Percentiles rank a stretch among this genome's conserved stretches.
Conservation (phyloP, 1,284 basidiomycete species). For the Apiotrichum gracile region DNA sequence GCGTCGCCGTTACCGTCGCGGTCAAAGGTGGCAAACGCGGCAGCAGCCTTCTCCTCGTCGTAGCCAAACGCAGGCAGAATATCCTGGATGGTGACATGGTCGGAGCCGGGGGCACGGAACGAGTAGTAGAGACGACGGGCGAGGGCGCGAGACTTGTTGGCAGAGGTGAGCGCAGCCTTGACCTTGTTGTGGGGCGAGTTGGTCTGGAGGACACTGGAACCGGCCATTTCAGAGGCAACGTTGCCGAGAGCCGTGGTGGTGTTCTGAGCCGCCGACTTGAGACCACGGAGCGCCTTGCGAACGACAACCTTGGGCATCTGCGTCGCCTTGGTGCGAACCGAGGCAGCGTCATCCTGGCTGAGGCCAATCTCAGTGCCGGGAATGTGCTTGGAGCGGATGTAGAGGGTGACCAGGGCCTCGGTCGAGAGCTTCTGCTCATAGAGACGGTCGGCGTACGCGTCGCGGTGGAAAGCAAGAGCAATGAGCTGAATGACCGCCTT, state of each 20-base stretch:
- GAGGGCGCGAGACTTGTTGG: constrained; percentile 76
- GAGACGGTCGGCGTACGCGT: constrained; percentile 83
- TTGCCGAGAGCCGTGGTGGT: constrained; percentile 77
- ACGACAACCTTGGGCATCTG: constrained; percentile 61
- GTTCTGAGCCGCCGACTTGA: constrained; percentile 65
- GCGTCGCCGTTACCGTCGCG: constrained; percentile 75
- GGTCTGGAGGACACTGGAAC: constrained; percentile 73
- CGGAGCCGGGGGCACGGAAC: constrained; percentile 61
- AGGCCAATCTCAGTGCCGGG: constrained; percentile 64
- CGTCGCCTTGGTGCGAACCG: constrained; percentile 43
- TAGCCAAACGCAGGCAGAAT: constrained; percentile 65
- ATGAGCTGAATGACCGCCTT: constrained; percentile 86
- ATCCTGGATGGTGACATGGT: constrained; percentile 62
- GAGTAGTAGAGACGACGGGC: constrained; percentile 83
- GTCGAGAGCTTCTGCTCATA: constrained; percentile 76
- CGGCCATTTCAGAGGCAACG: constrained; percentile 50
- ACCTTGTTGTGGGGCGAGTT: constrained; percentile 81
- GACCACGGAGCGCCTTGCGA: constrained; percentile 66
- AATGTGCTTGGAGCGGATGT: constrained; percentile 68
- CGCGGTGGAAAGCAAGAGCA: constrained; percentile 69
- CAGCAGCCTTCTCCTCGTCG: constrained; percentile 59
- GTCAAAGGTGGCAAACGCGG: constrained; percentile 70
- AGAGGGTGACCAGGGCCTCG: constrained; percentile 65
- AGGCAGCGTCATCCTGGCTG: constrained; percentile 50
- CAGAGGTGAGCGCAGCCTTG: constrained; percentile 66